A percentile compares a stretch with the other conserved stretches of the same genome.
phyloP scores from a whole-genome alignment of 371 early-diverging fungal genomes.

The Choanephora cucurbitarum region DNA sequence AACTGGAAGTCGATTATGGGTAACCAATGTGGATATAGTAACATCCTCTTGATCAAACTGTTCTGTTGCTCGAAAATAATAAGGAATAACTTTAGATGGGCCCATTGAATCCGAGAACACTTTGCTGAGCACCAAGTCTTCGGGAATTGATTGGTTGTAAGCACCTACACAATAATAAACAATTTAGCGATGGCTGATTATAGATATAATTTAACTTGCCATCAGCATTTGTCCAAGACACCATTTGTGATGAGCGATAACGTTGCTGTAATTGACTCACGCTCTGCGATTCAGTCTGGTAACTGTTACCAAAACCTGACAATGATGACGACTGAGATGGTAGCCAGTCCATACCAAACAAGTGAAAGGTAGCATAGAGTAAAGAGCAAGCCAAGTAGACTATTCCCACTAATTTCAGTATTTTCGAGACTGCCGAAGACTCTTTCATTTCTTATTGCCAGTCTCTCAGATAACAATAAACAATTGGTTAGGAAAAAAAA shows the following conservation, averaged over 20 bases:
- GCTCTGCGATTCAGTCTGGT: slow-evolving; percentile 10
- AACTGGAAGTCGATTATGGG: slow-evolving; percentile 58
- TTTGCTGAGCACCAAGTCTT: slow-evolving; percentile 60
- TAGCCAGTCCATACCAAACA: slow-evolving; percentile 26
- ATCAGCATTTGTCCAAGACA: slow-evolving; percentile 33
- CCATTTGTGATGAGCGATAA: slow-evolving; percentile 25
- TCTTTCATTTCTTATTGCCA: slow-evolving; percentile 10
- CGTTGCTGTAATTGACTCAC: slow-evolving; percentile 23
- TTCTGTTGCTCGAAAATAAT: slow-evolving; percentile 57
- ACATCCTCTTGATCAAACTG: slow-evolving; percentile 58
- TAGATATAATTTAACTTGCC: slow-evolving; percentile 16
- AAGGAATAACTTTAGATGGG: slow-evolving; percentile 64
- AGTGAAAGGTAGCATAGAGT: slow-evolving; percentile 27
- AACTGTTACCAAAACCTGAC: no score
- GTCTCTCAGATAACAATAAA: neutral
- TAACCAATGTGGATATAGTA: slow-evolving; percentile 64
- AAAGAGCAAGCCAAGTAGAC: slow-evolving; percentile 22
- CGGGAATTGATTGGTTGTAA: slow-evolving; percentile 27
- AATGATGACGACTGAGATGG: slow-evolving; percentile 4
- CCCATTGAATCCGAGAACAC: slow-evolving; percentile 67
- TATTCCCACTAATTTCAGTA: slow-evolving; percentile 10
- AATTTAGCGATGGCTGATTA: neutral
- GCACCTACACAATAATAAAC: neutral
- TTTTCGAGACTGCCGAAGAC: slow-evolving; percentile 16
- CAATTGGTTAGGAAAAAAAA: neutral